These are phyloP conservation scores for Pichia cabralensis DNA, from an alignment of 805 yeast genomes.

Conservation along the genomic window DNA sequence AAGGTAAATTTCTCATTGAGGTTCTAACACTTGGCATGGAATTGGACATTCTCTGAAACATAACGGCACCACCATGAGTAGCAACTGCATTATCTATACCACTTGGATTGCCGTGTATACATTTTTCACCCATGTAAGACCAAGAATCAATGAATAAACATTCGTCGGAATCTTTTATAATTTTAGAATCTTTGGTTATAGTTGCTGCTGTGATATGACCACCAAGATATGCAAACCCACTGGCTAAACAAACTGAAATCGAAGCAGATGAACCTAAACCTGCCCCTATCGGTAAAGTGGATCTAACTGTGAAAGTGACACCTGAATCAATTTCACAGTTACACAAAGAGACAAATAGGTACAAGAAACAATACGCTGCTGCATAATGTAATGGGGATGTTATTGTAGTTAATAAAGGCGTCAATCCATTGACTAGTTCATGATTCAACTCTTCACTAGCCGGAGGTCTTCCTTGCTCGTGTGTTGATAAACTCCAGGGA, in stretches of 20 bases:
- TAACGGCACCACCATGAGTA: constrained; percentile 90
- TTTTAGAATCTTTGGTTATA: constrained; percentile 26
- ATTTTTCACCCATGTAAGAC: constrained; percentile 90
- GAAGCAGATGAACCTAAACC: constrained; percentile 95
- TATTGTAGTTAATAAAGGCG: constrained; percentile 34
- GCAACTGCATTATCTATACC: constrained; percentile 97
- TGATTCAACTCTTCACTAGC: constrained; percentile 50
- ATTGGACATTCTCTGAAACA: constrained; percentile 58
- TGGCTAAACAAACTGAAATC: constrained; percentile 70
- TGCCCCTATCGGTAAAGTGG: constrained; percentile 91
- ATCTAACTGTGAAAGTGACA: constrained; percentile 54
- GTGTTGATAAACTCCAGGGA: constrained; percentile 42
- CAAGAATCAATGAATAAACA: constrained; percentile 65
- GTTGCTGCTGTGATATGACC: constrained; percentile 38
- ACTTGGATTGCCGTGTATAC: constrained; percentile 93
- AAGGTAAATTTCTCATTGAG: constrained; percentile 64
- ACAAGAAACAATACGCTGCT: constrained; percentile 78
- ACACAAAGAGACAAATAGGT: constrained; percentile 58
- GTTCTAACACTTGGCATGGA: constrained; percentile 56
- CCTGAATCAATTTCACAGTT: constrained; percentile 35
- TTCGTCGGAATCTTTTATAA: constrained; percentile 28
- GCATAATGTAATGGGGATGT: constrained; percentile 53
- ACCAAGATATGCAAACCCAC: constrained; percentile 60
- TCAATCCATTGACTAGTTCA: constrained; percentile 42
- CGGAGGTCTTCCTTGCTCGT: constrained; percentile 19